These are phyloP conservation scores for Diplosphaera chodatii DNA, from an alignment of 139 green algal species.

Conservation along the genomic window DNA sequence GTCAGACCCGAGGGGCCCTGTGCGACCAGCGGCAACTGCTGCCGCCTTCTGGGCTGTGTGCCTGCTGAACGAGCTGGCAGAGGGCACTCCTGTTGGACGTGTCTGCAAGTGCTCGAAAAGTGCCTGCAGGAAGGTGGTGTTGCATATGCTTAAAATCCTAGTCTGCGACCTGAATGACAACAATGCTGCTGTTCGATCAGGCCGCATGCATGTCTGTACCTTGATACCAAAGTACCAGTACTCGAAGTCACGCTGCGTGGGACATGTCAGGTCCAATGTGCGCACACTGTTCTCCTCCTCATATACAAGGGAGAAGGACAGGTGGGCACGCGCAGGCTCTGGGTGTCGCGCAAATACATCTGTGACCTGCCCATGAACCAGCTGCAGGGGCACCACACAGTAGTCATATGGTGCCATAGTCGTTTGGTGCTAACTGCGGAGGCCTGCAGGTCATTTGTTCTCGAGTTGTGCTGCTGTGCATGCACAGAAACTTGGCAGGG, in stretches of 20 bases:
- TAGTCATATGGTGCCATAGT: neutral
- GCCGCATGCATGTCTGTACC: too few relatives aligned
- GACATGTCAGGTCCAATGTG: conserved; percentile 67
- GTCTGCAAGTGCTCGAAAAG: neutral
- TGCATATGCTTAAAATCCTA: too few relatives aligned
- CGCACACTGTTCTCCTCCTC: conserved; percentile 36
- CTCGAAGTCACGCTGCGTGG: conserved; percentile 37
- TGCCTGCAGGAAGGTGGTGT: neutral
- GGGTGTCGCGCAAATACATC: conserved; percentile 54
- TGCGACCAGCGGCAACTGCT: neutral
- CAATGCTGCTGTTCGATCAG: too few relatives aligned
- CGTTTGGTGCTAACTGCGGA: neutral
- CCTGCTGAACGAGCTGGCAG: neutral
- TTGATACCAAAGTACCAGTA: conserved; percentile 51
- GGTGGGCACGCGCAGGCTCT: conserved; percentile 22
- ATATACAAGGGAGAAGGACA: conserved; percentile 71
- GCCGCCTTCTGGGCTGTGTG: neutral
- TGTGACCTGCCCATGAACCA: conserved; percentile 53
- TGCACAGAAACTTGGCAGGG: too few relatives aligned
- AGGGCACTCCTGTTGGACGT: neutral
- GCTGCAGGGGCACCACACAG: neutral
- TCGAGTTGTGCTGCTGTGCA: too few relatives aligned
- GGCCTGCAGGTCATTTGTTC: neutral
- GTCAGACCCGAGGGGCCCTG: neutral
- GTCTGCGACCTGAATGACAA: too few relatives aligned